Percentiles rank a stretch among this genome's conserved stretches.
phyloP scores from a whole-genome alignment of 169 alveolate species.

The Plasmodium relictum region DNA sequence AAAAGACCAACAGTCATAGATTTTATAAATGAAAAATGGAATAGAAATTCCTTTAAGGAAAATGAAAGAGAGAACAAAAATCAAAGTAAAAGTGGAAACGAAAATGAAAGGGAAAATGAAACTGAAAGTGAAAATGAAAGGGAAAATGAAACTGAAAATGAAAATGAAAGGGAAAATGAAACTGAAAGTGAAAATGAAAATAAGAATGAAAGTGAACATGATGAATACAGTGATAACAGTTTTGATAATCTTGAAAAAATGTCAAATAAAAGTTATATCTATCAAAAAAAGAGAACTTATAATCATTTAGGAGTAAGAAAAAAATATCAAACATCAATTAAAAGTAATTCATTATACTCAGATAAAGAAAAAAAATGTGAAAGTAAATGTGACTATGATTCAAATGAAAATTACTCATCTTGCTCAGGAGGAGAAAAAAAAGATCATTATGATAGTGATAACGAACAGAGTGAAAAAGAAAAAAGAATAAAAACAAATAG shows the following conservation, averaged over 20 bases:
- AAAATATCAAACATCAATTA: too few species aligned
- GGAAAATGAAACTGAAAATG: background rate
- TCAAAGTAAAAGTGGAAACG: background rate
- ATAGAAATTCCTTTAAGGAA: slow-evolving; percentile 32
- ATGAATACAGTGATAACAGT: background rate
- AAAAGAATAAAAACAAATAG: background rate
- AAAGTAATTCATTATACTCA: background rate
- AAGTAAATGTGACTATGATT: background rate
- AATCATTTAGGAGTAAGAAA: too few species aligned
- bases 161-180: background rate
- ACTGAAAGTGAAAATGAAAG: background rate
- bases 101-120: background rate
- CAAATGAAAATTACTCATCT: background rate
- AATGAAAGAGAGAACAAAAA: background rate
- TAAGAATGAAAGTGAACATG: background rate
- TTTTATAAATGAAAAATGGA: slow-evolving; percentile 65
- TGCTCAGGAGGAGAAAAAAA: background rate
- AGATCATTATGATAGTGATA: background rate
- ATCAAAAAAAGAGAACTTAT: background rate
- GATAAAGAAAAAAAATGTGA: background rate
- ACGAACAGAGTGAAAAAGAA: background rate
- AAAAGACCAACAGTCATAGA: slow-evolving; percentile 72
- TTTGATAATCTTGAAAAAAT: slow-evolving; percentile 3
- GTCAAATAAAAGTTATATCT: background rate
- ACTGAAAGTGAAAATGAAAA: background rate